Conservation (phyloP, 345 rosid genomes). For the Arabis hirsuta region DNA sequence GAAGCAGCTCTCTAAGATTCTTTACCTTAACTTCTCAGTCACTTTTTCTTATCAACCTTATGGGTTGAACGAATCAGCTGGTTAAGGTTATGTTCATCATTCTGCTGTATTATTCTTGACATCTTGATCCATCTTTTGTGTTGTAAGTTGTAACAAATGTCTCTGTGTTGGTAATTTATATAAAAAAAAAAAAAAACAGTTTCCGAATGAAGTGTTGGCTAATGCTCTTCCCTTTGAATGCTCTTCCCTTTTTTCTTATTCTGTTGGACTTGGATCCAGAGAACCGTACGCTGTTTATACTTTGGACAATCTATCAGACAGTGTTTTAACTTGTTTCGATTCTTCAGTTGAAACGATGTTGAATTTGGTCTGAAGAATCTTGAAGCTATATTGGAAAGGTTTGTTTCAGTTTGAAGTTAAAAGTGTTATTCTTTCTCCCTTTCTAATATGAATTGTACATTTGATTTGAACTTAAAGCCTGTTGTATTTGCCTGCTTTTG, state of each 20-base stretch:
- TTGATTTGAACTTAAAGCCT: neutral
- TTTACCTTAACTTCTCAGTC: neutral
- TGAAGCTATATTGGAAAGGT: neutral
- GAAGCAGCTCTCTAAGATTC: neutral
- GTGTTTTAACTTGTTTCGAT: neutral
- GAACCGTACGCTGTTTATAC: neutral
- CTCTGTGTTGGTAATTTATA: neutral
- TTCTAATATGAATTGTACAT: neutral
- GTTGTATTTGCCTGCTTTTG: constrained; percentile 7
- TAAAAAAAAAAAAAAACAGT: neutral
- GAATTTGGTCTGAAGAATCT: neutral
- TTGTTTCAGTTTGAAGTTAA: neutral
- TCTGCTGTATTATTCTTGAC: constrained; percentile 21
- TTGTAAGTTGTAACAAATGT: neutral
- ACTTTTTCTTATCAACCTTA: constrained; percentile 1
- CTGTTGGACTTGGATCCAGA: constrained; percentile 4
- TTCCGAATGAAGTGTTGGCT: neutral
- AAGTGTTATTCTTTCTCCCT: neutral
- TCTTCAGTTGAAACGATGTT: neutral
- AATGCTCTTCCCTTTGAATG: too few relatives aligned
- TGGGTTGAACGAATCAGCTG: constrained; percentile 10
- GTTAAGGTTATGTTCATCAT: neutral
- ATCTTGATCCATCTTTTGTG: constrained; percentile 10
- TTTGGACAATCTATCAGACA: neutral
- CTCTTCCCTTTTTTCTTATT: neutral